Evolutionary conservation across 2,329 filamentous ascomycete genomes (phyloP), one percentile per base, ranked within the genome.

Genomic region (Colletotrichum acutatum): DNA sequence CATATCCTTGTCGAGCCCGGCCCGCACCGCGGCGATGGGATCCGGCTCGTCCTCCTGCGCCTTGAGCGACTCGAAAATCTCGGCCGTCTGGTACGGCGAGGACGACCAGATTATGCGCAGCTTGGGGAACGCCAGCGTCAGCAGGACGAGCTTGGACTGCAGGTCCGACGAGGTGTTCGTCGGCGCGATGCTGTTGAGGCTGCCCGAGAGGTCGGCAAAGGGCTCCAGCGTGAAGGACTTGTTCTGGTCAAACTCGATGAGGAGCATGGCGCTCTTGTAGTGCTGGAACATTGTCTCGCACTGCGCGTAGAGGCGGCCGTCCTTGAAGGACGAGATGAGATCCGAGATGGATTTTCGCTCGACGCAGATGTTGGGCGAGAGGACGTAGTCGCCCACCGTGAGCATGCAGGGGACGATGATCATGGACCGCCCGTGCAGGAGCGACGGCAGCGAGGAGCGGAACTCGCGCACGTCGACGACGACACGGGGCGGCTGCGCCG

Each of bases 171-270:
- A 84, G 53, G 85, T 82, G 74, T 86, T 84, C 60, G 87, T 86
- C 0, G 92, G 88, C 66, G 91, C 90, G 61, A 93, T 88, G 74
- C 92, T 90, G 68, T 85, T 88, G 11, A 92, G 82, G 67, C 88
- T 90, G n/a, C 90, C 87, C 9, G 88, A 87, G 66, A 92, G 78
- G 82, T 93, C 92, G 61, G 92, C 92, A 78, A 95, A 89, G 0
- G 93, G 93, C 81, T 96, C 97, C 19, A 99, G 91, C 0, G 95
- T 98, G 82, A 99, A 99, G 4, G 94, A 96, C 82, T 97, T 98
- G 85, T 97, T 96, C 80, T 97, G 94, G 81, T 98, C 95, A 81
- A 99, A 99, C 82, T 99, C 97, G 79, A 99, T 98, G 57, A 99
- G 90, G 7, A 99, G 90, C 90, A 98, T 94, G 0, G 95, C 93